Percentiles rank a stretch among this genome's conserved stretches.
These are phyloP conservation scores for Mallotus repandus DNA, from an alignment of 441 rosid genomes.

Conservation along the genomic window DNA sequence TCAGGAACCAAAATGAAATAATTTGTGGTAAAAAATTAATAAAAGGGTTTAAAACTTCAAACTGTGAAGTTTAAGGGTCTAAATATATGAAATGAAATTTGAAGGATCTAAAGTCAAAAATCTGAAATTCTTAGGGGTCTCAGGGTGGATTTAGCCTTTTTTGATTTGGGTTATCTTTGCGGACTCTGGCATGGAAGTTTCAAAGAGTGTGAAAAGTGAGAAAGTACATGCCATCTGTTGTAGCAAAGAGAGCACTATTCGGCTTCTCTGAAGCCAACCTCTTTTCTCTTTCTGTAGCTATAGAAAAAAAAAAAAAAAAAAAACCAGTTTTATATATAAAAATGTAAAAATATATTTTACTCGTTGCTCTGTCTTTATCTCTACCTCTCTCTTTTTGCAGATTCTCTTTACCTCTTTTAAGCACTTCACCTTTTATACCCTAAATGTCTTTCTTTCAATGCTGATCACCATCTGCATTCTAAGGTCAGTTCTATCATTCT, in stretches of 20 bases:
- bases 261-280: conserved; percentile 34
- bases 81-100: too few species aligned
- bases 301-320: not conserved
- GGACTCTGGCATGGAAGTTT: not conserved
- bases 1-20: too few species aligned
- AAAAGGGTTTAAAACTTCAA: too few species aligned
- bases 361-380: conserved; percentile 5
- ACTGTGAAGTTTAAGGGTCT: too few species aligned
- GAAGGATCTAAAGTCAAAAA: too few species aligned
- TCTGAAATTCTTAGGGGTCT: too few species aligned
- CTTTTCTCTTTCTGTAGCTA: not conserved
- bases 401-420: conserved; percentile 21
- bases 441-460: conserved; percentile 33
- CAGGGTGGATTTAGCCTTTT: too few species aligned
- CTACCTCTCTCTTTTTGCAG: conserved; percentile 2
- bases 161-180: too few species aligned
- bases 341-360: not conserved
- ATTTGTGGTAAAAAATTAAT: too few species aligned
- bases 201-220: conserved; percentile 1
- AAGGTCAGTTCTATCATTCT: conserved; percentile 26
- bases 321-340: not conserved
- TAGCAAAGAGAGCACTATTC: conserved; percentile 29
- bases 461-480: conserved; percentile 41
- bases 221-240: conserved; percentile 33
- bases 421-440: conserved; percentile 18